Base-by-base conservation (phyloP, 768 basidiomycete species). In the Suillus luteus region DNA sequence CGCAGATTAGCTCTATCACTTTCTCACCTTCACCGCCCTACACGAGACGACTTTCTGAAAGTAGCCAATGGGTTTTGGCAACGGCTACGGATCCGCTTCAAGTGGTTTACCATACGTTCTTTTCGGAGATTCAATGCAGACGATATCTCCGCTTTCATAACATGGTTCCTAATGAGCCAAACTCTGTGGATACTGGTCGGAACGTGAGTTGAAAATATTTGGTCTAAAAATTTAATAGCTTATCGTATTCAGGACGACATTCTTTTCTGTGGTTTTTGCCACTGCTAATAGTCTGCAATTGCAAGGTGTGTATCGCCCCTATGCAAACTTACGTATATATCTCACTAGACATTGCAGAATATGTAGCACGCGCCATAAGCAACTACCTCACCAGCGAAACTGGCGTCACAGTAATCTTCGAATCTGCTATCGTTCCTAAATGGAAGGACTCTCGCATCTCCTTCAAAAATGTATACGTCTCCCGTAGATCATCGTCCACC, bases 401-500 rank as follows among this genome's bases (percentile, higher is more conserved):
- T 0, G 97, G 97, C 2, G 88, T 96, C 48, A 95, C 89, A 15
- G 89, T 99, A 68, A 92, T 96, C 60, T 98, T 98, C 74, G 97
- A 99, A 76, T 95, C 93, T 5, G 97, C 97, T 37, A 96, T 99
- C 69, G 96, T 99, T 11, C 96, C 97, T 3, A 95, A 94, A 74
- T 97, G 96, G 95, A 92, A 94, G 66, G 93, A 96, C 70, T 96
- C 95, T 11, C 89, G 91, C 15, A 90, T 99, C 61, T 95, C 95
- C 0, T 96, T 99, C 84, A 94, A 94, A 74, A 97, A 98, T 68
- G 96, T 99, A 51, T 99, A 92, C 70, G 82, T 99, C 54, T 96
- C 95, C 27, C 88, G 94, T 11, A 84, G 94, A 6, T 91, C 93
- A 2, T 65, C 69, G 37, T 64, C 73, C 11, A 66, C 69, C 6